phyloP scores from a whole-genome alignment of 2,329 filamentous ascomycete species.

The Scedosporium apiospermum region DNA sequence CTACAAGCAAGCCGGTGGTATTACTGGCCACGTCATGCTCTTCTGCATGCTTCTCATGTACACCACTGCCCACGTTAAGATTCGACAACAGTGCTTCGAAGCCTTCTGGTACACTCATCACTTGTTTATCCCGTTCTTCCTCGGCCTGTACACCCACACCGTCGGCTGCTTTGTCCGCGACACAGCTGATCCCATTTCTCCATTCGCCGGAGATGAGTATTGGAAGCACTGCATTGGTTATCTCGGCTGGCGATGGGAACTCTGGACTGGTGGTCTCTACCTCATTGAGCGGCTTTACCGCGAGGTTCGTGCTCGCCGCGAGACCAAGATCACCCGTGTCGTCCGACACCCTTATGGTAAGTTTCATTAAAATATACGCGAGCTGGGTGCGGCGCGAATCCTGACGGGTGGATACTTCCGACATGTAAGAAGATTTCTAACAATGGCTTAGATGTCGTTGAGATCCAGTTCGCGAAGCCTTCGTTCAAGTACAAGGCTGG shows the following conservation, averaged over 20 bases:
- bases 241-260: conserved; percentile 94
- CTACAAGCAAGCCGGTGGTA: conserved; percentile 78
- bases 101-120: conserved; percentile 99
- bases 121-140: conserved; percentile 90
- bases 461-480: conserved; percentile 94
- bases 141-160: conserved; percentile 92
- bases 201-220: conserved; percentile 72
- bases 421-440: conserved; percentile 17
- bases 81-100: conserved; percentile 94
- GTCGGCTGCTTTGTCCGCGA: conserved; percentile 95
- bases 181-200: conserved; percentile 60
- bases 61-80: conserved; percentile 85
- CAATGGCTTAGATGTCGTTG: conserved; percentile 63
- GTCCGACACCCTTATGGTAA: conserved; percentile 89
- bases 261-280: conserved; percentile 78
- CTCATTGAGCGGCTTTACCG: conserved; percentile 82
- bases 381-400: not conserved
- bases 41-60: conserved; percentile 99
- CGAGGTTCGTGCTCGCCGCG: conserved; percentile 73
- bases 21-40: conserved; percentile 95
- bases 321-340: conserved; percentile 86
- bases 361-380: conserved; percentile 17
- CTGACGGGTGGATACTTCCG: not conserved
- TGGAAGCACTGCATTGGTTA: conserved; percentile 95
- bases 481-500: conserved; percentile 97